A percentile compares a stretch with the other conserved stretches of the same genome.
These are phyloP conservation scores for Phytophthora multivora DNA, from an alignment of 352 stramenopile genomes.

Conservation along the genomic window DNA sequence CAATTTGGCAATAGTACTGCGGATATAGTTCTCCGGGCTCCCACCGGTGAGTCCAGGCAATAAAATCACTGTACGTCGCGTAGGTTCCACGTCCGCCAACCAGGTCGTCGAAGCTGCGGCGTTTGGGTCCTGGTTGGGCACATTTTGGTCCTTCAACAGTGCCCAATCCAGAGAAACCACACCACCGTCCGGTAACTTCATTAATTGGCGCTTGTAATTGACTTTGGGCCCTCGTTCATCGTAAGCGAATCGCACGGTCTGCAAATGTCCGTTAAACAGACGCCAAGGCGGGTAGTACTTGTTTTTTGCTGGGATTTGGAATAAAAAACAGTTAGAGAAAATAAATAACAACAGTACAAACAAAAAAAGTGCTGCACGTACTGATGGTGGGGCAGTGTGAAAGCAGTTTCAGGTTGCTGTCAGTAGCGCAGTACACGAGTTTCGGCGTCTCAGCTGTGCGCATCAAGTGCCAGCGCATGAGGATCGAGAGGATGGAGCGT, in stretches of 20 bases:
- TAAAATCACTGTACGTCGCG: conserved; percentile 54
- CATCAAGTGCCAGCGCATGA: conserved; percentile 34
- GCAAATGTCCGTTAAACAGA: conserved; percentile 67
- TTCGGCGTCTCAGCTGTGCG: conserved; percentile 38
- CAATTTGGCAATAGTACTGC: conserved; percentile 51
- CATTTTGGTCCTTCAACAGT: conserved; percentile 22
- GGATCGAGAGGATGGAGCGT: conserved; percentile 7
- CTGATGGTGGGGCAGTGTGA: conserved; percentile 50
- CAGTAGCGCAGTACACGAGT: conserved; percentile 47
- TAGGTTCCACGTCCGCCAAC: conserved; percentile 38
- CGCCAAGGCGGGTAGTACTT: conserved; percentile 65
- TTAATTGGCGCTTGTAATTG: conserved; percentile 62
- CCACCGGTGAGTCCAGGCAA: conserved; percentile 71
- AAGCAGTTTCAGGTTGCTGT: conserved; percentile 48
- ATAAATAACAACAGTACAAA: background rate
- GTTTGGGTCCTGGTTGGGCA: conserved; percentile 9
- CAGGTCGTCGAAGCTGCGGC: conserved; percentile 23
- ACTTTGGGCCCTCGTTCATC: conserved; percentile 38
- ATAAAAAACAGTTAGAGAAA: conserved; percentile 9
- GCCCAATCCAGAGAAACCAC: conserved; percentile 81
- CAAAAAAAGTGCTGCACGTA: conserved; percentile 20
- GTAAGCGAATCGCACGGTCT: conserved; percentile 62
- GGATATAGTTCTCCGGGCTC: conserved; percentile 80
- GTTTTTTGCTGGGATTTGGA: conserved; percentile 36
- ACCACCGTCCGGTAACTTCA: conserved; percentile 64